Base-by-base conservation (phyloP, 345 rosid genomes). In the Acer campestre region DNA sequence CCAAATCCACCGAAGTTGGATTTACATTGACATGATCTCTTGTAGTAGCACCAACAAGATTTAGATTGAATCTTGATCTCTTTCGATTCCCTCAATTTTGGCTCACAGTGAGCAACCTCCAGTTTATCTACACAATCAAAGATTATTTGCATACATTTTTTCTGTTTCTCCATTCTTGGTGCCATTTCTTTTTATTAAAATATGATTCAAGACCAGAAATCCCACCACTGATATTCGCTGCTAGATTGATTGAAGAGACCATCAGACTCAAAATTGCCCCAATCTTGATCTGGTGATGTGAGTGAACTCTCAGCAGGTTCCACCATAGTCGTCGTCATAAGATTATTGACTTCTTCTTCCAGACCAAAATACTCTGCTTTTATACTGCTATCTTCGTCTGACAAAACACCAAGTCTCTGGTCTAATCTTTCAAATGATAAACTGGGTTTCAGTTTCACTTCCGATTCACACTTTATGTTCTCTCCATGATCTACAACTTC, bases 151-250 rank as follows among this genome's bases (percentile, higher is more conserved):
- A 25, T 76, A 77, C 51, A 68, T n/a, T 20, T 59, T 68, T 53
- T 17, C 48, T 51, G 3, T 35, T 35, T 5, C 6, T 35, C 38
- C 38, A 35, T 35, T 35, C 38, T 35, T 35, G 38, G 38, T 35
- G 38, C 38, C 38, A 5, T 4, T 35, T 35, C 38, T 35, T 4
- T 35, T 35, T 35, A 35, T 35, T 35, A 35, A 35, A 4, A 35
- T 35, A 35, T 35, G 38, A 40, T 59, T 86, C 74, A 89, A 75
- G 88, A 85, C 97, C 97, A 92, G 82, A 87, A 87, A 76, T 89
- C 92, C 95, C 95, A 90, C 97, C 93, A 92, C 25, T 87, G 90
- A 48, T 80, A 87, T 35, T 78, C 85, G 75, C 70, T 73, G 61
- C 82, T 84, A 0, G 97, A 83, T 58, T 87, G 90, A 75, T 88